Base-by-base conservation (phyloP, 768 basidiomycete genomes). In the Collybiopsis luxurians region DNA sequence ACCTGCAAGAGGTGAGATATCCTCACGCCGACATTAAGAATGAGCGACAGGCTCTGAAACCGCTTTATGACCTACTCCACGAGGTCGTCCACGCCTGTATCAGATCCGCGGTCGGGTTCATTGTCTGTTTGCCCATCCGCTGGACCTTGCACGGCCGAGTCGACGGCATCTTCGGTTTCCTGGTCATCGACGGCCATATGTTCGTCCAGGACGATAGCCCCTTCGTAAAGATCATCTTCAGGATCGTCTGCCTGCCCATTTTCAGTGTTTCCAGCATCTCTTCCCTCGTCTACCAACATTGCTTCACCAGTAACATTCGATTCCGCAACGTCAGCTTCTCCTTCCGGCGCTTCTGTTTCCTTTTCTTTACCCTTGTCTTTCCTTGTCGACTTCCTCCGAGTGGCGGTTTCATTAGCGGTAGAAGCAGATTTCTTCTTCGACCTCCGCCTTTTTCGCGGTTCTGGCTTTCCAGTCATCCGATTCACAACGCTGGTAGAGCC, bases 391-490 rank as follows among this genome's bases (percentile, higher is more conserved):
- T 36, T 7, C 5, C 43, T 55, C 24, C 26, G 34, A 36, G 5
- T 15, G 17, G 34, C 3, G 15, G 17, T 12, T 15, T 19, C 21
- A 24, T 24, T 21, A 13, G 11, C 27, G 17, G 15, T 43, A 46
- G 26, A 50, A 21, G n/a, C 36, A n/a, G 45, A 34, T 23, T 36
- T 34, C 31, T 6, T 34, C 31, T 34, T 34, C 31, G 31, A 34
- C 31, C 31, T 34, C 31, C 31, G 31, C 13, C 31, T 5, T 13
- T 45, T n/a, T 11, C 53, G 23, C 19, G 21, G 28, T 12, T 13
- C 11, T n/a, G 36, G 30, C 27, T 59, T 55, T 12, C 58, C 52
- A 42, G 53, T 54, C 52, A 59, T 46, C 23, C 51, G 38, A 39
- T 42, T 44, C 15, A 55, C 28, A 10, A 39, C 19, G 31, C 31